Evolutionary conservation across 2,329 filamentous ascomycete genomes (phyloP).

Genomic region (Neopestalotiopsis clavispora): DNA sequence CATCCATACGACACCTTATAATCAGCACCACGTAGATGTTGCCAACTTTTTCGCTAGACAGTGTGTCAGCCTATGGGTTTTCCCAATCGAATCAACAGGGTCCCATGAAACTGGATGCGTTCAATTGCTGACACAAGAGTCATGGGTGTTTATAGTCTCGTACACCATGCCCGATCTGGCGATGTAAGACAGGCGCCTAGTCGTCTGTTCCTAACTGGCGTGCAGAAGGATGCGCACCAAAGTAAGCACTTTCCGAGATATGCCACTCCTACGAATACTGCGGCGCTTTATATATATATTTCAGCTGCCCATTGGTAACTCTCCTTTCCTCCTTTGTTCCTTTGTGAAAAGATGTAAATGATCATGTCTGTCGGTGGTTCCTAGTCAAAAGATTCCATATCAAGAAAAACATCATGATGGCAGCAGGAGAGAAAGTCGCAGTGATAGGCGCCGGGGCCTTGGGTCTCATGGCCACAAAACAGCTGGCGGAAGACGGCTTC

Average conservation of each 20-base stretch:
- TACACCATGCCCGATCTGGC: background rate
- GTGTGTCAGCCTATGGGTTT: background rate
- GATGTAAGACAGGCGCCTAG: background rate
- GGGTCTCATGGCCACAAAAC: slow-evolving; percentile 23
- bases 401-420: background rate
- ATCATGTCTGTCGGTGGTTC: background rate
- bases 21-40: background rate
- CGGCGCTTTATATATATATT: background rate
- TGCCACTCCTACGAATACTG: background rate
- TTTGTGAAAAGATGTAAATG: background rate
- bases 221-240: background rate
- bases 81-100: background rate
- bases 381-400: background rate
- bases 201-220: background rate
- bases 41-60: background rate
- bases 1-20: too few species aligned
- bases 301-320: background rate
- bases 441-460: slow-evolving; percentile 28
- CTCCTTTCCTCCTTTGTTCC: background rate
- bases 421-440: slow-evolving; percentile 8
- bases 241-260: background rate
- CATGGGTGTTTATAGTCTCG: background rate
- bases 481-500: slow-evolving; percentile 23
- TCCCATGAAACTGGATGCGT: background rate
- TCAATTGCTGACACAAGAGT: background rate